Evolutionary conservation across 2,329 filamentous ascomycete species (phyloP).

Genomic region (Ophiostoma piceae): DNA sequence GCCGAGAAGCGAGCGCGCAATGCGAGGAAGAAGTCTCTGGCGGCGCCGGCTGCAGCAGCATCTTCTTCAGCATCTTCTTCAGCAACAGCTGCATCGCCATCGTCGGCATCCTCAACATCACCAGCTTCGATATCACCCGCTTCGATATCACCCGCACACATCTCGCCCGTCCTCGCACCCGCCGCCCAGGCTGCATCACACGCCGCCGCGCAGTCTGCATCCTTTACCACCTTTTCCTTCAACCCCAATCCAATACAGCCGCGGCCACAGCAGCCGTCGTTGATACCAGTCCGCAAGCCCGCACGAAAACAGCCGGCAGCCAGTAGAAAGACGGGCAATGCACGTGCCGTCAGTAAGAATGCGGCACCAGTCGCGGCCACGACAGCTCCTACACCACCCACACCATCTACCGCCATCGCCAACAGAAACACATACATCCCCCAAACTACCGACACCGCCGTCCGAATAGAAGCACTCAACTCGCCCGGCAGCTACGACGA

Average conservation of each 20-base stretch:
- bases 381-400: background rate
- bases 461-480: background rate
- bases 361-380: no score
- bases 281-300: background rate
- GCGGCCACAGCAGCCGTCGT: background rate
- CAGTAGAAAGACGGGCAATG: background rate
- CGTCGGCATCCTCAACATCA: background rate
- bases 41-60: background rate
- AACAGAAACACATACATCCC: background rate
- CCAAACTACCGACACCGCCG: conserved; percentile 21
- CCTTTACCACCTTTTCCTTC: background rate
- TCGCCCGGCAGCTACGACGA: background rate
- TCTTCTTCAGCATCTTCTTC: no score
- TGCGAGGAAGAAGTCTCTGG: conserved; percentile 16
- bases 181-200: conserved; percentile 4
- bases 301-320: background rate
- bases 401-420: background rate
- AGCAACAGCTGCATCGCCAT: background rate
- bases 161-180: background rate
- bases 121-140: background rate
- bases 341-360: background rate
- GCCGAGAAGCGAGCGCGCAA: conserved; percentile 20
- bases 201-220: background rate
- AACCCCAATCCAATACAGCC: background rate
- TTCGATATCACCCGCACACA: background rate